Base-by-base conservation (phyloP, 2,329 filamentous ascomycete genomes). In the Sporothrix curviconia region DNA sequence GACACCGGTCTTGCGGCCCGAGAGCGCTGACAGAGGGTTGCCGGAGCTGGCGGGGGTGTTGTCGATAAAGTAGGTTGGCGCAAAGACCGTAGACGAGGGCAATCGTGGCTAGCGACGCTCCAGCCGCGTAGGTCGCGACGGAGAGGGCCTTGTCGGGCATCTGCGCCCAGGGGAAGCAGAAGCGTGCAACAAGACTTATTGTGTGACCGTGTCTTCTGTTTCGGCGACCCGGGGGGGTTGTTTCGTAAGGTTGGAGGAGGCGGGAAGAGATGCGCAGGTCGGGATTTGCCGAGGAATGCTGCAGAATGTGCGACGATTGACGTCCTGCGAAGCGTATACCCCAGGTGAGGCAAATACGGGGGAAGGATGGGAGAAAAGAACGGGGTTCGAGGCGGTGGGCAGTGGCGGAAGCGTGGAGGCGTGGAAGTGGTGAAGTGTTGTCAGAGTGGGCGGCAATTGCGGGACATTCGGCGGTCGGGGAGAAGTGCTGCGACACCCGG, bases 11-110 rank as follows among this genome's bases (percentile, higher is more conserved):
- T 91, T 94, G 65, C 89, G 85, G 42, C 59, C 59, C 8, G 65
- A 65, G 17, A 71, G 63, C 15, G 66, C 60, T 39, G 61, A 56
- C 12, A 63, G 61, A 12, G 63, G 54, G n/a, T 61, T 61, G 58
- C 63, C 62, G 32, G 65, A 68, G 9, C 74, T 74, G 56, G 80
- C 82, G 60, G 85, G 81, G 57, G 94, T 88, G 68, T 86, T 85
- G 73, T 99, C 92, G 70, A 97, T 86, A 66, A 95, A 89, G 72
- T 92, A 97, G 54, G 92, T 97, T n/a, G 94, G 94, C 8, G 87
- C 91, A 73, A 99, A 97, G 65, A 97, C 92, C n/a, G 73, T 97
- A 99, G 70, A 97, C 89, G 58, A 97, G 83, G 32, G 94, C 92
- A 62, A 95, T 89, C 61, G 94, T 94, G 57, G 94, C 94, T 62